phyloP scores from a whole-genome alignment of 73 alveolate genomes.

The Tetrahymena elliotti region DNA sequence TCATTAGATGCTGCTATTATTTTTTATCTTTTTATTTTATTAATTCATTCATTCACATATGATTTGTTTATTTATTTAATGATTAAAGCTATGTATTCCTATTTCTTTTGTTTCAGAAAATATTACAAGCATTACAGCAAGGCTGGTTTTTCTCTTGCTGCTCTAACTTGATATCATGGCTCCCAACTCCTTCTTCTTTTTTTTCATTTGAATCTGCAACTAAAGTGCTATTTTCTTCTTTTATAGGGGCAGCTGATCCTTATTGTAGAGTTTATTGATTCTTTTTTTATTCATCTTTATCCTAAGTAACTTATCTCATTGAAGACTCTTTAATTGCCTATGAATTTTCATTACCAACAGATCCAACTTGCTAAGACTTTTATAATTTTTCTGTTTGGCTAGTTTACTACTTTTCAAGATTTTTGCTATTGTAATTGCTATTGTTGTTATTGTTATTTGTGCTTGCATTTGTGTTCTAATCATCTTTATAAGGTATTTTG shows the following conservation, averaged over 20 bases:
- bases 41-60: too few relatives aligned
- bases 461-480: neutral
- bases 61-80: neutral
- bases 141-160: neutral
- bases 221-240: neutral
- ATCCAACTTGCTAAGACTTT: neutral
- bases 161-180: neutral
- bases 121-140: neutral
- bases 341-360: neutral
- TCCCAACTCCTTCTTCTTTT: neutral
- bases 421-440: neutral
- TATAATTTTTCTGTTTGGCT: neutral
- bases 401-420: neutral
- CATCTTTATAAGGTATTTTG: neutral
- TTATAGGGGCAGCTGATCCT: neutral
- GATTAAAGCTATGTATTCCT: neutral
- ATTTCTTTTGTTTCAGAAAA: neutral
- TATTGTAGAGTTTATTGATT: neutral
- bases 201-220: neutral
- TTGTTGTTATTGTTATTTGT: too few relatives aligned
- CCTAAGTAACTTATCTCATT: neutral
- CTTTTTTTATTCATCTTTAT: neutral
- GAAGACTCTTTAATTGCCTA: neutral
- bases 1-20: too few relatives aligned
- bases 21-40: too few relatives aligned